Evolutionary conservation across 2,329 filamentous ascomycete species (phyloP), one percentile per base, ranked within the genome.

Genomic region (Cladophialophora yegresii): DNA sequence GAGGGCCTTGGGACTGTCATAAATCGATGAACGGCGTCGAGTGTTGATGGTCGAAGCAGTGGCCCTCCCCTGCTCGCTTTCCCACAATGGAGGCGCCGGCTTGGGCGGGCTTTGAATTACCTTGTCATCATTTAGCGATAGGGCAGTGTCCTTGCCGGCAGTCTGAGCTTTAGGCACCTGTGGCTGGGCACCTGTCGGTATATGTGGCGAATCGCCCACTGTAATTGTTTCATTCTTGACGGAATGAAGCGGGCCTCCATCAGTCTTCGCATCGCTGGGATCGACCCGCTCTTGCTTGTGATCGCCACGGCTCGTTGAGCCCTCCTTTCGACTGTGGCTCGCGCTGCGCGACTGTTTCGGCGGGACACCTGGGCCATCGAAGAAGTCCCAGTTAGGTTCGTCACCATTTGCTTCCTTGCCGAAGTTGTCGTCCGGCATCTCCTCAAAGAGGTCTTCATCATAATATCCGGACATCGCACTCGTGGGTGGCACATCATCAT

Each of bases 331-430:
- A 26, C 49, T 20, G 49, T 54, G 49, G 16, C 53, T 61, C 47
- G 40, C 20, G 13, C 23, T 58, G n/a, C 58, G 55, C 4, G 33
- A 53, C 12, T 57, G n/a, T 13, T 64, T 66, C 12, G 56, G n/a
- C 30, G 63, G 58, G 45, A 58, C 45, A 7, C 66, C 66, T 54
- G 82, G 82, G 33, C 83, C 82, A 71, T 88, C 85, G 69, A 88
- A 88, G 72, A 87, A 88, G 71, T 82, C 86, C 73, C 87, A 88
- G 70, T 88, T 85, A 3, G 82, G 71, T 47, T 72, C 85, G 70
- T 87, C 85, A 2, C 82, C 85, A 23, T 86, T 80, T n/a, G 79
- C 81, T 69, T 82, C 82, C n/a, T 78, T 75, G 23, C 77, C 82
- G 71, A 84, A 85, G 54, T 80, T 78, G 56, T 80, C 81, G 55